Conservation (phyloP, 2,329 filamentous ascomycete genomes). For the Alternaria conjuncta region DNA sequence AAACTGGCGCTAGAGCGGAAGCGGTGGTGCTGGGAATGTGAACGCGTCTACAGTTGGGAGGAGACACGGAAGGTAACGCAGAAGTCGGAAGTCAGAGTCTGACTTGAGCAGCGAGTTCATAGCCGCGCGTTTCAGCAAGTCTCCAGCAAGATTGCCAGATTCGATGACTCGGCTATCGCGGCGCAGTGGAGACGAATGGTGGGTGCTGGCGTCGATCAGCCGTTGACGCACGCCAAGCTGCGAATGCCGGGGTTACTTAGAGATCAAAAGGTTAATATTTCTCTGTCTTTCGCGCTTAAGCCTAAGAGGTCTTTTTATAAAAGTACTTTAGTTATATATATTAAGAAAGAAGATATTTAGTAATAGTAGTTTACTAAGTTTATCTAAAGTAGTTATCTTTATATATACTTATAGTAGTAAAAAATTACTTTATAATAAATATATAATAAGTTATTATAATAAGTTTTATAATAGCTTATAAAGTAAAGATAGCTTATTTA, state of each 20-base stretch:
- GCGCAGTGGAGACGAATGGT: slow-evolving; percentile 3
- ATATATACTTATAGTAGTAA: too few species aligned
- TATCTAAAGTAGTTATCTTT: too few species aligned
- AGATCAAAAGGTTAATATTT: background rate
- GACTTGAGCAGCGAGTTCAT: background rate
- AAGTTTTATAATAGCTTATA: too few species aligned
- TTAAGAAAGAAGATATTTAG: too few species aligned
- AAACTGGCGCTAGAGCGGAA: slow-evolving; percentile 21
- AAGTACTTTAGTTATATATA: too few species aligned
- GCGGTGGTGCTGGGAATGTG: background rate
- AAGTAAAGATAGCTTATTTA: too few species aligned
- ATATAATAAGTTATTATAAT: too few species aligned
- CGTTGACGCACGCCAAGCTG: slow-evolving; percentile 20
- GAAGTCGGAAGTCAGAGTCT: background rate
- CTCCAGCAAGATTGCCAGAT: background rate
- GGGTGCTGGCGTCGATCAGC: slow-evolving; percentile 20
- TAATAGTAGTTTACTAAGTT: too few species aligned
- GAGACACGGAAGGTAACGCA: background rate
- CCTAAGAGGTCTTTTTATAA: too few species aligned
- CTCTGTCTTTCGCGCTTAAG: too few species aligned
- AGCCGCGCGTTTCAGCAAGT: background rate
- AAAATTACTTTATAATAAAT: too few species aligned
- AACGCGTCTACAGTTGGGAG: background rate
- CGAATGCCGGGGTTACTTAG: background rate
- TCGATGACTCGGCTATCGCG: slow-evolving; percentile 4